Base-by-base conservation (phyloP, 2,329 filamentous ascomycete species). In the Fusarium sp. region DNA sequence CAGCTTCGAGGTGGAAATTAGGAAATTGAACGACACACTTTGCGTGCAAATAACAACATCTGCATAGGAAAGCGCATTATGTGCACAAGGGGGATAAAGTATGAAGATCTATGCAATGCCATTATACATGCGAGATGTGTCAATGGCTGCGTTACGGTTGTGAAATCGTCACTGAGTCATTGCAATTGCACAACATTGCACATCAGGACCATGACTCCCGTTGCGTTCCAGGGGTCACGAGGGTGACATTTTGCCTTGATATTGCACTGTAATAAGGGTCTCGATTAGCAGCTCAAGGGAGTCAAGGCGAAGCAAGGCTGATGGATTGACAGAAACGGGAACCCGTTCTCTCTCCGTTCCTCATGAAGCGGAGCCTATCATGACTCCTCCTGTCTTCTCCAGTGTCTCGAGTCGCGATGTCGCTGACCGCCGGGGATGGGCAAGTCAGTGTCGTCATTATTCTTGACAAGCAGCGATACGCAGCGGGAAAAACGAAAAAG, bases 401-500 rank as follows among this genome's bases (percentile, higher is more conserved):
- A 72, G 71, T 70, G 55, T 70, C 70, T 73, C 70, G 71, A 76
- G 74, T 76, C 71, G 71, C 50, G 71, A 68, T 77, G 76, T 73
- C 61, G 75, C 76, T 78, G 76, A 78, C 76, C 76, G 76, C 76
- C 76, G 57, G 61, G 70, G 68, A 66, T 67, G 61, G 68, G 22
- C 60, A 51, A 64, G 41, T 69, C 76, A 75, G 72, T 78, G 76
- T 78, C 76, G 76, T 78, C 76, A 78, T 78, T 38, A 36, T 58
- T 64, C 59, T 50, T 22, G 51, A 55, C 58, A 71, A 65, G 58
- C 42, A 70, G 74, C 73, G 72, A 76, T 73, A 71, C 66, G 51
- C 55, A 57, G 51, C 28, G 36, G 57, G 53, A 71, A 70, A 77
- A 68, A 39, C 33, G 56, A 53, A 63, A 54, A 54, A 39, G 57